Evolutionary conservation across 2,329 filamentous ascomycete genomes (phyloP), one percentile per base, ranked within the genome.

Genomic region (Trichoderma sp.): DNA sequence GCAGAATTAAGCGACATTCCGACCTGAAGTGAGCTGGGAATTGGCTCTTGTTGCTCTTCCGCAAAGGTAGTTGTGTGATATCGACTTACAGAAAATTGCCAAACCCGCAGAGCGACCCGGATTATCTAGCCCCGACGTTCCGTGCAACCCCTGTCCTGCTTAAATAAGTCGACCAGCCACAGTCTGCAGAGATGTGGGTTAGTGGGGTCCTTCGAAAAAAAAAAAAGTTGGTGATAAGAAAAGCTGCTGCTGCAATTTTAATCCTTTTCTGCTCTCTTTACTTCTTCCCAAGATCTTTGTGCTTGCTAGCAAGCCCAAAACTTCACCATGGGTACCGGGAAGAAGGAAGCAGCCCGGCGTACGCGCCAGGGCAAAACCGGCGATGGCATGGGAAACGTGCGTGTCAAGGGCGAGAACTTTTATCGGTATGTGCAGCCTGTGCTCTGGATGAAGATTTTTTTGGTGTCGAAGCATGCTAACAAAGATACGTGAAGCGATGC

Each of bases 391-490:
- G 92, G 87, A 81, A 98, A 98, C 87, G 94, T 98, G 82, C 94
- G 93, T 81, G 89, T 92, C 80, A 99, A 99, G 87, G 97, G 97
- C 86, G 96, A 98, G 89, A 98, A 98, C 88, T 99, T 98, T 87
- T 98, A 98, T 88, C 92, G 94, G 89, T 93, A 87, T 79, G 88
- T 77, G 68, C n/a, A 6, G 33, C 41, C 18, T 62, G 65, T 35
- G 62, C 21, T 4, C 56, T n/a, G 56, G 14, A 29, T 21, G 33
- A 71, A 63, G 24, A 33, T 18, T 50, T 31, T 33, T 21, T 45
- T 21, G 63, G 5, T 2, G n/a, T n/a, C n/a, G 29, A 65, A 31
- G 59, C n/a, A 21, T 53, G 67, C 31, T 68, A 59, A 76, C 65
- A 24, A 33, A 27, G 14, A 31, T 66, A 8, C 68, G 6, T 71